Evolutionary conservation across 1,284 basidiomycete species (phyloP).

Genomic region (Lignosus rhinocerotis): DNA sequence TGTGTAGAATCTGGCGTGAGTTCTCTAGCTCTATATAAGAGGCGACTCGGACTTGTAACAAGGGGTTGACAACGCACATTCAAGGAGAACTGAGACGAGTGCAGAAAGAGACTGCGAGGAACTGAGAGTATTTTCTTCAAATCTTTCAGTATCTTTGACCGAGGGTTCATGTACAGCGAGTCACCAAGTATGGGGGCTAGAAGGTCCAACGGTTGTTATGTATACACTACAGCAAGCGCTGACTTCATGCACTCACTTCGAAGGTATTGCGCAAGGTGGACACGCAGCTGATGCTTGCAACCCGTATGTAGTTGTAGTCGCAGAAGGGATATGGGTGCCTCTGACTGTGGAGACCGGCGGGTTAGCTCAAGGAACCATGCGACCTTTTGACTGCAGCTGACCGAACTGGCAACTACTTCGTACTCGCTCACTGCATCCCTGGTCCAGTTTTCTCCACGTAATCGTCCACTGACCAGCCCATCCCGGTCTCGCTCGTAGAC

Average conservation of each 20-base stretch:
- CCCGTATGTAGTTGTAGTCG: slow-evolving; percentile 60
- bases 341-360: slow-evolving; percentile 36
- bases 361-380: background rate
- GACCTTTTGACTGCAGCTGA: slow-evolving; percentile 34
- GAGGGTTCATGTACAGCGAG: slow-evolving; percentile 42
- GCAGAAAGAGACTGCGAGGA: slow-evolving; percentile 56
- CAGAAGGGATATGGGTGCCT: slow-evolving; percentile 55
- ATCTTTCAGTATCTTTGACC: slow-evolving; percentile 31
- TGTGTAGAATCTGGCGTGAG: slow-evolving; percentile 26
- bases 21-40: too few species aligned
- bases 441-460: slow-evolving; percentile 24
- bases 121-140: slow-evolving; percentile 31
- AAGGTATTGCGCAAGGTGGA: slow-evolving; percentile 57
- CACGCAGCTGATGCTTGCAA: slow-evolving; percentile 71
- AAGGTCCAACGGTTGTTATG: slow-evolving; percentile 6
- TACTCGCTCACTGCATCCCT: slow-evolving; percentile 55
- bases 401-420: slow-evolving; percentile 61
- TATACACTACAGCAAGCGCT: background rate
- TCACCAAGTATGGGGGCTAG: slow-evolving; percentile 70
- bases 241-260: slow-evolving; percentile 36
- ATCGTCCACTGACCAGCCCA: background rate
- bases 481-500: slow-evolving; percentile 32
- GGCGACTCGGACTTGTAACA: too few species aligned
- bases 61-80: slow-evolving; percentile 40
- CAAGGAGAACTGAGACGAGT: slow-evolving; percentile 57